Base-by-base conservation (phyloP, 1,139 yeast genomes). In the Blastobotrys capitulatus region DNA sequence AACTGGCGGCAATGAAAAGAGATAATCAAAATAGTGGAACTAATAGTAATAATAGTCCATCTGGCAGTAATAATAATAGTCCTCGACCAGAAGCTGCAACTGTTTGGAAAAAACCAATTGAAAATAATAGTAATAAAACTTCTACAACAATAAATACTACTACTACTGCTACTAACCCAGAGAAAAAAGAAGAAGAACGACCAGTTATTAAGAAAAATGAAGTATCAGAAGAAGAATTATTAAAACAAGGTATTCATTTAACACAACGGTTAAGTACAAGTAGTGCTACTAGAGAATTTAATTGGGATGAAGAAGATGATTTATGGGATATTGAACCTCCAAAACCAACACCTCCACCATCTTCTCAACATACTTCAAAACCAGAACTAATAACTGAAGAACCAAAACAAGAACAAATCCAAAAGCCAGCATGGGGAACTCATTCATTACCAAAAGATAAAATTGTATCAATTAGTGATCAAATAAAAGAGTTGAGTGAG, bases 281-380 rank as follows among this genome's bases (percentile, higher is more conserved):
- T 34, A 52, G 44, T 12, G 48, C 60, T 0, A 52, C 57, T 34
- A 51, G 66, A 15, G 46, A 64, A 39, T 61, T 66, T 53, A 66
- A 66, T 54, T 71, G 74, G 74, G 74, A 66, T 43, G 74, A 70
- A 31, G 74, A 70, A 48, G 74, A 71, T 50, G 74, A 69, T 44
- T 71, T 66, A 35, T 67, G 57, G 29, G 49, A 38, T 15, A 35
- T 48, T 18, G 12, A 34, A 47, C 44, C 40, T 35, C 52, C 51
- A 6, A 13, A 29, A 29, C 32, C 32, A 6, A 6, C n/a, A 4
- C 12, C 26, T 18, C 19, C 44, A n/a, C 31, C 47, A 18, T 40
- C 31, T 13, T 26, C 20, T 8, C 29, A 6, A 15, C 40, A 18
- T 10, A 6, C 22, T 8, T 2, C 9, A 22, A 5, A 22, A 22